phyloP scores from a whole-genome alignment of 2,329 filamentous ascomycete species.

The Hypomyces perniciosus region DNA sequence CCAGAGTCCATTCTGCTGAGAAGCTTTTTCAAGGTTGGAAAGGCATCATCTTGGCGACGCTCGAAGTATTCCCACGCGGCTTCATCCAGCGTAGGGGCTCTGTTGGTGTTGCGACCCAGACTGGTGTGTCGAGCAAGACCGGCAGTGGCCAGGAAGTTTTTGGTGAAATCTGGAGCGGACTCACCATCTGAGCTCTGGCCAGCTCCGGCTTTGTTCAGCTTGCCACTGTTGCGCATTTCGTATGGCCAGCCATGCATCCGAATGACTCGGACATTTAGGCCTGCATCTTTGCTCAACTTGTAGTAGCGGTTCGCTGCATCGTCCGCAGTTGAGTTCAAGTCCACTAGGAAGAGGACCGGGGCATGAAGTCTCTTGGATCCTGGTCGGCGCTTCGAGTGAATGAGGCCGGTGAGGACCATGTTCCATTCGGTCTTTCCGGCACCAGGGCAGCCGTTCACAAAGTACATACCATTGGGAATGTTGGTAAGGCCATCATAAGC shows the following conservation, averaged over 20 bases:
- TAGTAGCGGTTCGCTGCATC: constrained; percentile 39
- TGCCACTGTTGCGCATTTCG: constrained; percentile 27
- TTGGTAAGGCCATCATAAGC: constrained; percentile 30
- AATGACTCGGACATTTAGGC: constrained; percentile 29
- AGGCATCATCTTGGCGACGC: constrained; percentile 23
- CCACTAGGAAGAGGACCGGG: constrained; percentile 40
- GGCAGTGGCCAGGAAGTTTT: constrained; percentile 27
- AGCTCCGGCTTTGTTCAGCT: constrained; percentile 19
- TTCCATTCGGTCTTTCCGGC: constrained; percentile 45
- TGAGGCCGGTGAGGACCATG: constrained; percentile 34
- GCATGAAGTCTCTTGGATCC: constrained; percentile 17
- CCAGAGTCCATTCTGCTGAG: constrained; percentile 27
- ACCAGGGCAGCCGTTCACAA: constrained; percentile 42
- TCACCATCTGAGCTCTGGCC: neutral
- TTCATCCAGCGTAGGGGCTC: constrained; percentile 37
- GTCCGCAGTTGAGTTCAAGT: constrained; percentile 43
- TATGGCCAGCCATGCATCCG: constrained; percentile 37
- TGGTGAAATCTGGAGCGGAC: constrained; percentile 27
- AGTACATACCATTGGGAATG: constrained; percentile 37
- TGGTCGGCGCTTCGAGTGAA: constrained; percentile 26
- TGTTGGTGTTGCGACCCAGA: constrained; percentile 13
- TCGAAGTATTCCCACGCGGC: constrained; percentile 37
- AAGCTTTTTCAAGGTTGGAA: constrained; percentile 31
- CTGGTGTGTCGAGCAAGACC: constrained; percentile 18
- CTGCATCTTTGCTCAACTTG: constrained; percentile 29